A percentile compares a stretch with the other conserved stretches of the same genome.
Evolutionary conservation across 768 basidiomycete species (phyloP).

Genomic region (Collybiopsis confluens): DNA sequence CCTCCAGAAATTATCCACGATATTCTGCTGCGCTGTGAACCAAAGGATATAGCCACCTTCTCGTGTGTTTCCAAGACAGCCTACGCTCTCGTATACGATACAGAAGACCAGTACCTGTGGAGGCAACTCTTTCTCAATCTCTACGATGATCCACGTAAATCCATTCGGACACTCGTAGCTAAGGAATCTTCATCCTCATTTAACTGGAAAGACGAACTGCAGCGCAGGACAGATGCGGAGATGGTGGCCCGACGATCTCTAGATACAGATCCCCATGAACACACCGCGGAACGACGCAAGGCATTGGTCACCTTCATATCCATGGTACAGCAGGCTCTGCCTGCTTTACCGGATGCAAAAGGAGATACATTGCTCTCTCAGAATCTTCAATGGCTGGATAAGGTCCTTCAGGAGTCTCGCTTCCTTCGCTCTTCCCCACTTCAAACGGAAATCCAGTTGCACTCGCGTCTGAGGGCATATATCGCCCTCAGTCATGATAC

Average conservation of each 20-base stretch:
- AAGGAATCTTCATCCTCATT: slow-evolving; percentile 10
- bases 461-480: slow-evolving; percentile 44
- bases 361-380: slow-evolving; percentile 26
- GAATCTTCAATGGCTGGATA: slow-evolving; percentile 44
- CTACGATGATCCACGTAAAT: slow-evolving; percentile 62
- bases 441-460: slow-evolving; percentile 25
- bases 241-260: slow-evolving; percentile 14
- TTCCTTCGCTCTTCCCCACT: slow-evolving; percentile 25
- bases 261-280: slow-evolving; percentile 4
- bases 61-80: slow-evolving; percentile 50
- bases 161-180: slow-evolving; percentile 12
- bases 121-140: slow-evolving; percentile 56
- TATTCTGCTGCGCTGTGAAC: slow-evolving; percentile 51
- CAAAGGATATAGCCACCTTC: slow-evolving; percentile 56
- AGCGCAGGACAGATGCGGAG: slow-evolving; percentile 39
- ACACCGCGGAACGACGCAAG: slow-evolving; percentile 22
- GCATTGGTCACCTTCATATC: slow-evolving; percentile 38
- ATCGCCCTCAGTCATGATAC: slow-evolving; percentile 28
- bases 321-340: slow-evolving; percentile 32
- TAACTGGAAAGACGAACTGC: slow-evolving; percentile 34
- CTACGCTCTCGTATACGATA: slow-evolving; percentile 42
- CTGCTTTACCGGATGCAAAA: slow-evolving; percentile 13
- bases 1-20: slow-evolving; percentile 61
- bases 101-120: slow-evolving; percentile 62
- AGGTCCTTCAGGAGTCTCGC: slow-evolving; percentile 33